Conservation (phyloP, 2,329 filamentous ascomycete species). For the Epichloe hybrida region DNA sequence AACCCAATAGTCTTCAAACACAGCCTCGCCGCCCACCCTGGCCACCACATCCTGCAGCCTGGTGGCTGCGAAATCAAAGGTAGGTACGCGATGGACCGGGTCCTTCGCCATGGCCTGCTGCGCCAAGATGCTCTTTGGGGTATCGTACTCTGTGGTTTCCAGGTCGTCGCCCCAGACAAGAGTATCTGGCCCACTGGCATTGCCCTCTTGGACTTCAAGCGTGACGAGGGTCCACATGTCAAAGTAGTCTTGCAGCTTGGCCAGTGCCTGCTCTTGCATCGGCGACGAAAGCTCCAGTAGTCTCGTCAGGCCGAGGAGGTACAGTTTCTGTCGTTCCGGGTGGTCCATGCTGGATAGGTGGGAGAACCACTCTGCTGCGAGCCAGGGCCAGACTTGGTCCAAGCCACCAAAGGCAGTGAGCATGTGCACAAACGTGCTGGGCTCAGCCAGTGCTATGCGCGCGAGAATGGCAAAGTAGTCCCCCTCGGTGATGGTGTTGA, state of each 20-base stretch:
- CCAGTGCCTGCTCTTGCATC: slow-evolving; percentile 43
- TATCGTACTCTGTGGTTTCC: slow-evolving; percentile 39
- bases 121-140: slow-evolving; percentile 39
- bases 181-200: slow-evolving; percentile 35
- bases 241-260: slow-evolving; percentile 58
- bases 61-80: slow-evolving; percentile 49
- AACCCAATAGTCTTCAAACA: slow-evolving; percentile 55
- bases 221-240: slow-evolving; percentile 62
- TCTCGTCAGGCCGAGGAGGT: slow-evolving; percentile 57
- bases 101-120: slow-evolving; percentile 44
- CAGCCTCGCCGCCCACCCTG: slow-evolving; percentile 47
- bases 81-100: slow-evolving; percentile 52
- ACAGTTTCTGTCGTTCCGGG: slow-evolving; percentile 54
- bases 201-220: slow-evolving; percentile 49
- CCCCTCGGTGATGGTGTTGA: slow-evolving; percentile 64
- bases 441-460: slow-evolving; percentile 61
- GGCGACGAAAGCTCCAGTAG: slow-evolving; percentile 51
- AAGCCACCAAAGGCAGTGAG: slow-evolving; percentile 33
- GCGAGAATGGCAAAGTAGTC: slow-evolving; percentile 79
- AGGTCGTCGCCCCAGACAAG: slow-evolving; percentile 30
- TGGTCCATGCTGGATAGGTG: slow-evolving; percentile 56
- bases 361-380: slow-evolving; percentile 51
- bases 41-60: slow-evolving; percentile 46
- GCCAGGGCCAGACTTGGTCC: slow-evolving; percentile 44
- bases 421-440: slow-evolving; percentile 52